Evolutionary conservation across 768 basidiomycete genomes (phyloP), one percentile per base, ranked within the genome.

Genomic region (Phanerochaete sordida): DNA sequence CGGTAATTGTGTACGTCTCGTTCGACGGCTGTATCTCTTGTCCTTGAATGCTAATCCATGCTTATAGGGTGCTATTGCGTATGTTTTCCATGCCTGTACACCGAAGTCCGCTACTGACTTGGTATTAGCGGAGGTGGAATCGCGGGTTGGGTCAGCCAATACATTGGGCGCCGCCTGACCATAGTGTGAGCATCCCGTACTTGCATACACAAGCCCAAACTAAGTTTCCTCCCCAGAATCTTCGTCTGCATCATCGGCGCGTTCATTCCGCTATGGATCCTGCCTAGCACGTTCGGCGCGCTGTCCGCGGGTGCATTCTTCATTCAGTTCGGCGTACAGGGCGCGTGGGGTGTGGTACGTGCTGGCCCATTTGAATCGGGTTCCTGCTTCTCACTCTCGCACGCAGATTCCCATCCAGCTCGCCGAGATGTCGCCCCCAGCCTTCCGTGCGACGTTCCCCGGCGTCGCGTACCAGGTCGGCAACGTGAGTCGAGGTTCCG

Each of bases 291-390:
- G 1, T 95, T 95, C 72, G 70, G 81, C 0, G 80, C 76, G 1
- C 85, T 97, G 9, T 68, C 90, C 0, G 91, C 91, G 0, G 92
- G 92, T 9, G 93, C 92, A 0, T 96, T 95, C 75, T 93, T 83
- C 65, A 77, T 93, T 16, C 93, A 95, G 68, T 84, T 91, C 64
- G 91, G 91, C 53, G 91, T 95, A 0, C 94, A 96, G 70, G 93
- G 92, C 1, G 93, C 91, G 37, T 93, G 91, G 90, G 91, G 91
- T 66, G 87, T 92, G 12, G 90, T 92, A 68, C 64, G 88, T 70
- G 1, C 39, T 47, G n/a, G 8, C 37, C n/a, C 28, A 1, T 52
- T 7, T 43, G 19, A 4, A 19, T 6, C 39, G 4, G 19, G 27
- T 39, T 2, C 27, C 27, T 47, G 21, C n/a, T 15, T 0, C n/a